phyloP scores from a whole-genome alignment of 139 green algal species.

The Zygnema cylindricum region DNA sequence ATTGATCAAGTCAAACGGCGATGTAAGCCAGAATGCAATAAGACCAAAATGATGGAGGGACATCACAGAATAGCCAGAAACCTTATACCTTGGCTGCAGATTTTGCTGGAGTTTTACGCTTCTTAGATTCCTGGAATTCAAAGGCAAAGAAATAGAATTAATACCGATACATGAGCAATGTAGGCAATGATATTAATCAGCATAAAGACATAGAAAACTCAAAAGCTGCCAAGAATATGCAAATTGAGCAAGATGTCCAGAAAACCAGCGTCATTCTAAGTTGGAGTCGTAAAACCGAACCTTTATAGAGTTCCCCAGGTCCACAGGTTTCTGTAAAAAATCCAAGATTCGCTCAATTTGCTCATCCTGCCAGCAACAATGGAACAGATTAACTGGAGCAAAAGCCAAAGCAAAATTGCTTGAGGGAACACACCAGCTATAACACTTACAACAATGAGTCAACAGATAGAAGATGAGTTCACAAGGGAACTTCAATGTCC shows the following conservation, averaged over 20 bases:
- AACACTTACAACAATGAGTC: neutral
- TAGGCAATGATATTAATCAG: too few species aligned
- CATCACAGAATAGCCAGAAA: neutral
- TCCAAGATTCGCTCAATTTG: neutral
- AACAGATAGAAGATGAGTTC: neutral
- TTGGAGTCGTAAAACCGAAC: too few species aligned
- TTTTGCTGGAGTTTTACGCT: constrained; percentile 4
- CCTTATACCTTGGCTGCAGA: constrained; percentile 7
- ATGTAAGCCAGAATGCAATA: neutral
- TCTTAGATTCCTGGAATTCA: neutral
- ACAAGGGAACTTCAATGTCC: neutral
- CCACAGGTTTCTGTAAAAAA: neutral
- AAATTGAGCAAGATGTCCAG: too few species aligned
- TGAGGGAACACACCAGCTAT: neutral
- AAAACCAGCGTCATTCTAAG: too few species aligned
- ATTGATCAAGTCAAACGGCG: too few species aligned
- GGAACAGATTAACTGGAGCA: neutral
- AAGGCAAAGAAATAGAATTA: too few species aligned
- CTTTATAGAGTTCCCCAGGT: neutral
- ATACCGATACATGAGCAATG: too few species aligned
- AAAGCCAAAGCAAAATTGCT: neutral
- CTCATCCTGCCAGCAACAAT: constrained; percentile 8
- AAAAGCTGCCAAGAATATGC: too few species aligned
- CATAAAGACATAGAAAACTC: too few species aligned
- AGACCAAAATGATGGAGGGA: neutral